Conservation (phyloP, 768 basidiomycete species). For the Bullera alba region DNA sequence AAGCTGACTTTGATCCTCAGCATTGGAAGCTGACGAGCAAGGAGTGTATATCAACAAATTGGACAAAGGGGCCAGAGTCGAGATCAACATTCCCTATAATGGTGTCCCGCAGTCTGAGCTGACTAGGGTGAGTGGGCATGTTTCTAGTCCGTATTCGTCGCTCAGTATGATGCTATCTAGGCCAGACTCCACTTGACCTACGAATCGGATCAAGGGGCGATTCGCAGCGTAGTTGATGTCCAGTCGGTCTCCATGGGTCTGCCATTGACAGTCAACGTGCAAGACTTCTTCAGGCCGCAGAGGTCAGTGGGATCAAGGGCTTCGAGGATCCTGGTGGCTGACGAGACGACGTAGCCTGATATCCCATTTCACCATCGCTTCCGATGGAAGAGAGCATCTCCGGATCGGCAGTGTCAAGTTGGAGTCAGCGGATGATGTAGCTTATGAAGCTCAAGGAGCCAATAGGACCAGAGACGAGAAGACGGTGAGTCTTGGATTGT, state of each 20-base stretch:
- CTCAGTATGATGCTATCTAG: conserved; percentile 48
- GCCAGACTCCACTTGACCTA: conserved; percentile 65
- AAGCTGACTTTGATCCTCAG: no score
- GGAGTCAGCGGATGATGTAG: conserved; percentile 3
- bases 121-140: neutral
- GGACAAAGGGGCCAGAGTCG: no score
- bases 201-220: conserved; percentile 48
- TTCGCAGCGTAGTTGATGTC: conserved; percentile 14
- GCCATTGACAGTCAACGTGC: conserved; percentile 85
- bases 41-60: no score
- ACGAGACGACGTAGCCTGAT: conserved; percentile 56
- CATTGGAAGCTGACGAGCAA: no score
- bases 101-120: neutral
- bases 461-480: conserved; percentile 31
- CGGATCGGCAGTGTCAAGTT: conserved; percentile 51
- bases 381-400: conserved; percentile 70
- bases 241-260: conserved; percentile 54
- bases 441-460: conserved; percentile 14
- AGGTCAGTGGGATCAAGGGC: conserved; percentile 52
- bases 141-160: neutral
- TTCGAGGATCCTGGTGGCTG: neutral
- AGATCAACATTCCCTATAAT: neutral
- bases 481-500: conserved; percentile 51
- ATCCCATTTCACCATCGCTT: conserved; percentile 82
- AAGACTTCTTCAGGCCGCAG: conserved; percentile 87